Base-by-base conservation (phyloP, 352 stramenopile genomes). In the Pythium periplocum region DNA sequence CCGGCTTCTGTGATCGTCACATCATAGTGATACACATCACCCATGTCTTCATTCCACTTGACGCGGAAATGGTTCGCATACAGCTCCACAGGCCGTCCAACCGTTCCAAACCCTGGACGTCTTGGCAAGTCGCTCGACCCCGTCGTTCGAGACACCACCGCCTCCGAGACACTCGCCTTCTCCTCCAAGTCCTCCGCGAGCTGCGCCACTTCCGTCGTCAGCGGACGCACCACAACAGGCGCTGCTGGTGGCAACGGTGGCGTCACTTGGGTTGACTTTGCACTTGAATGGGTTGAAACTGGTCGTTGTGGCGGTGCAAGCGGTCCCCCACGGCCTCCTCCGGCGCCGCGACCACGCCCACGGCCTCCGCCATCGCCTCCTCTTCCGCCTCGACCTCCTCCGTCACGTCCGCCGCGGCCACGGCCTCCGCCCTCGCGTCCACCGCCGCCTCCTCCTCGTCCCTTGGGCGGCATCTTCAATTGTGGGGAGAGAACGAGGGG, bases 1-100 rank as follows among this genome's bases (percentile, higher is more conserved):
- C 69, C 69, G 4, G 83, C 76, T 12, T 79, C 73, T 30, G 62
- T 55, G 55, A 91, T 80, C 45, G 71, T 49, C 2, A 85, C 78
- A 51, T 91, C 81, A 57, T 91, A 91, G 69, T 91, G 81, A 49
- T 71, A 91, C 4, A 86, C 54, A 44, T 89, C 78, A 2, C 68
- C 75, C 17, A 26, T 26, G 0, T 65, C 48, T 10, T 66, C 58
- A 7, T 68, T 77, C 40, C 84, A 66, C 34, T 66, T 71, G 9
- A 91, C 78, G 12, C 62, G 64, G 47, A 88, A 91, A 41, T 89
- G 78, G 45, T 91, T 91, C 6, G 76, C 81, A 40, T 71, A 55
- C 1, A 89, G 12, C 48, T 61, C 81, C 9, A 88, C 61, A 0
- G 53, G 4, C 11, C 57, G 65, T 1, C 81, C 81, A 1, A 42